These are phyloP conservation scores for Claviceps sp. DNA, from an alignment of 2,329 filamentous ascomycete genomes.

Conservation along the genomic window DNA sequence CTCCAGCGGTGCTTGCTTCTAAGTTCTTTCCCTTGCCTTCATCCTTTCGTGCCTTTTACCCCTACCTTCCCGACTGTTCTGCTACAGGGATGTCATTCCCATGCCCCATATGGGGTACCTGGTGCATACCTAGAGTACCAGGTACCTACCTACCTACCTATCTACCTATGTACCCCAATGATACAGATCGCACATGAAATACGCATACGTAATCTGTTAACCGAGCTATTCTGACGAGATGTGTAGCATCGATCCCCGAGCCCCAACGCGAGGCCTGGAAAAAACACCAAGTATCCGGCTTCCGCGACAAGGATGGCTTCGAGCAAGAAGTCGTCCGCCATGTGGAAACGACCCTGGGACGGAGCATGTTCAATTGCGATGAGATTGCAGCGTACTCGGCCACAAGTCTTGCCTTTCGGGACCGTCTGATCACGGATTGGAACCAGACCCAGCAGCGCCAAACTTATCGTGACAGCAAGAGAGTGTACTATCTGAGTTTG, in stretches of 20 bases:
- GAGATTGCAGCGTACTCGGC: constrained; percentile 87
- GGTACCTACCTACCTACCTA: no score
- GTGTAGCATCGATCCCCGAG: constrained; percentile 65
- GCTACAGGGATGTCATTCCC: no score
- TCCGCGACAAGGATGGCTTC: constrained; percentile 71
- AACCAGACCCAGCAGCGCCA: constrained; percentile 97
- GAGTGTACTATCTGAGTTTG: constrained; percentile 92
- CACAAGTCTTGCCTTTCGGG: constrained; percentile 81
- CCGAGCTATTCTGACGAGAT: background rate
- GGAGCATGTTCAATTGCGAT: constrained; percentile 97
- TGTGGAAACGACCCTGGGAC: constrained; percentile 90
- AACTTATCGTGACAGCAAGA: constrained; percentile 80
- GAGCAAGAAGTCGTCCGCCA: constrained; percentile 79
- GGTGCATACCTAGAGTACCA: no score
- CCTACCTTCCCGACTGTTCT: background rate
- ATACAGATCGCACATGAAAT: no score
- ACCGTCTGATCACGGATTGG: constrained; percentile 89
- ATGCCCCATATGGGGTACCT: no score
- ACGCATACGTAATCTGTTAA: no score
- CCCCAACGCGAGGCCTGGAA: constrained; percentile 72
- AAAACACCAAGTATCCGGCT: constrained; percentile 49
- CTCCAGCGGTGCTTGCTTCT: no score
- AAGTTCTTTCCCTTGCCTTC: no score
- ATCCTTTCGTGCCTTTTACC: background rate
- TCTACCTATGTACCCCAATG: no score